Conservation (phyloP, 441 rosid genomes). For the Populus hybrid region DNA sequence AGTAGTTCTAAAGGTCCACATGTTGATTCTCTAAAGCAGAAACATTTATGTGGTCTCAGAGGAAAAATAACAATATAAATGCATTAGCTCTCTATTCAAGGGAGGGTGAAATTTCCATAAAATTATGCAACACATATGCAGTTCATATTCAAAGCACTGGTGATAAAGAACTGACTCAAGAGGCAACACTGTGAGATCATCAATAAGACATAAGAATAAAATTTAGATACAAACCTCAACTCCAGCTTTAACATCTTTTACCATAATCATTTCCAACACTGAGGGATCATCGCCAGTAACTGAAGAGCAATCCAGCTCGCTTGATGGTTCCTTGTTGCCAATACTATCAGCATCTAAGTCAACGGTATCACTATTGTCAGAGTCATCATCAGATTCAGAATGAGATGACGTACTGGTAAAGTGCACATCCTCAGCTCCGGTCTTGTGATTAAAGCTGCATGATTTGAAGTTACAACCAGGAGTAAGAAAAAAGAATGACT, state of each 20-base stretch:
- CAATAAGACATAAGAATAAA: background rate
- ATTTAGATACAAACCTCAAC: slow-evolving; percentile 53
- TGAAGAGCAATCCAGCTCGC: slow-evolving; percentile 26
- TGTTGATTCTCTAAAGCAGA: too few species aligned
- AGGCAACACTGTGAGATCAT: background rate
- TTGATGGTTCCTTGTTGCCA: slow-evolving; percentile 28
- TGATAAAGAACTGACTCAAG: background rate
- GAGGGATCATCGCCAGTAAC: slow-evolving; percentile 30
- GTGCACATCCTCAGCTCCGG: slow-evolving; percentile 87
- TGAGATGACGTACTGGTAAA: slow-evolving; percentile 50
- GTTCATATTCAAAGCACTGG: too few species aligned
- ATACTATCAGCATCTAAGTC: slow-evolving; percentile 17
- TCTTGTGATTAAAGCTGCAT: slow-evolving; percentile 86
- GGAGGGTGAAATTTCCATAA: background rate
- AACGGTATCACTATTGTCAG: slow-evolving; percentile 13
- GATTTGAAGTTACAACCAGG: background rate
- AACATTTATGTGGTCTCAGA: too few species aligned
- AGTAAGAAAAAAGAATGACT: background rate
- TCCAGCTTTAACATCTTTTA: slow-evolving; percentile 67
- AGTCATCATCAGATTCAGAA: slow-evolving; percentile 47
- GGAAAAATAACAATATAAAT: background rate
- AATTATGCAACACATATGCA: too few species aligned
- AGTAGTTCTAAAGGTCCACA: background rate
- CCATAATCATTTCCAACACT: slow-evolving; percentile 85
- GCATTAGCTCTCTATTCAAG: background rate